These are phyloP conservation scores for Eleusine indica DNA, from an alignment of 176 grass and related monocot species.

Conservation along the genomic window DNA sequence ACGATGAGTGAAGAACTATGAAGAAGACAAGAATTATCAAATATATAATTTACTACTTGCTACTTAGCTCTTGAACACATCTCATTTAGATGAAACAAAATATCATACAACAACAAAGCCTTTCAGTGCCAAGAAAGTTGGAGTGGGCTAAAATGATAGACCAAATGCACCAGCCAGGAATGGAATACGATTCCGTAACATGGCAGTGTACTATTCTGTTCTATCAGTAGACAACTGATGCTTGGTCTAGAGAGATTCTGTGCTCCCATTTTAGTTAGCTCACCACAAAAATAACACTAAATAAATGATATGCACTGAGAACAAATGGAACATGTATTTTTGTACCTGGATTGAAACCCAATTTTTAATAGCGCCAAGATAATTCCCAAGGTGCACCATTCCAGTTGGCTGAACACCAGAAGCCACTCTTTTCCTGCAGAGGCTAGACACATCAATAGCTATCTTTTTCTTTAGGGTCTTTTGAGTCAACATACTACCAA, in stretches of 20 bases:
- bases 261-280: constrained; percentile 7
- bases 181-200: background rate
- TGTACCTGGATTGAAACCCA: constrained; percentile 92
- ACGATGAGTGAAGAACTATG: background rate
- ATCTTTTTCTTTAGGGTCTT: background rate
- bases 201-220: background rate
- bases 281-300: constrained; percentile 1
- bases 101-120: background rate
- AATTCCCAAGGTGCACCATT: constrained; percentile 96
- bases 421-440: constrained; percentile 90
- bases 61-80: constrained; percentile 27
- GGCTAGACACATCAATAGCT: background rate
- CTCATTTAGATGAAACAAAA: constrained; percentile 7
- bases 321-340: constrained; percentile 16
- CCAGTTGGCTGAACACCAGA: constrained; percentile 98
- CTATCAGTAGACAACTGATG: background rate
- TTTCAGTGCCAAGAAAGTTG: background rate
- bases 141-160: background rate
- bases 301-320: constrained; percentile 13
- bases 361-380: constrained; percentile 96
- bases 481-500: background rate
- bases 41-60: background rate
- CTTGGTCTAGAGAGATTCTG: constrained; percentile 2
- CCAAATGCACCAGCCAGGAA: background rate
- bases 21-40: constrained; percentile 2